A percentile compares a stretch with the other conserved stretches of the same genome.
Conservation (phyloP, 2,329 filamentous ascomycete genomes). For the Aspergillus costaricaensis region DNA sequence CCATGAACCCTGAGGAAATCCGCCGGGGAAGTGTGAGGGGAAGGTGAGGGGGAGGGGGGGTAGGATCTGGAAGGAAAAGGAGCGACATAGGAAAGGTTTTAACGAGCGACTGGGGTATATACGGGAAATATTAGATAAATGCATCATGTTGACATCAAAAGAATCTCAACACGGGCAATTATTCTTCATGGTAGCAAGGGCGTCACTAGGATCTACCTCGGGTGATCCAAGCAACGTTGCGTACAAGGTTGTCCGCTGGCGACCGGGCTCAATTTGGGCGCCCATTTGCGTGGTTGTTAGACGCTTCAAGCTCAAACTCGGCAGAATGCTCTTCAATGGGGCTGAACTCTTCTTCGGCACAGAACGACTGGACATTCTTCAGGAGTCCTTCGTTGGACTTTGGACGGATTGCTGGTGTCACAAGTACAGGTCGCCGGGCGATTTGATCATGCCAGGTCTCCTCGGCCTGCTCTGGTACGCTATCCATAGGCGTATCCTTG, state of each 20-base stretch:
- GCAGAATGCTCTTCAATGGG: constrained; percentile 34
- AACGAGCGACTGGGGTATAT: constrained; percentile 19
- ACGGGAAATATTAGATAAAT: constrained; percentile 9
- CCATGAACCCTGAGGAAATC: constrained; percentile 12
- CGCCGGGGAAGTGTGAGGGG: constrained; percentile 1
- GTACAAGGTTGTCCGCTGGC: not conserved
- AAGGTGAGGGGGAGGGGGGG: constrained; percentile 11
- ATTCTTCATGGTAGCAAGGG: not conserved
- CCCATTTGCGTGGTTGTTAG: constrained; percentile 23
- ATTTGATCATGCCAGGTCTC: constrained; percentile 55
- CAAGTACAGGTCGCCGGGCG: constrained; percentile 62
- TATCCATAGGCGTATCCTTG: constrained; percentile 38
- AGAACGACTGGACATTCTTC: constrained; percentile 50
- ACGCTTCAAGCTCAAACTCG: constrained; percentile 60
- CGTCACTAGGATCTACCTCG: not conserved
- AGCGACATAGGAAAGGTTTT: constrained; percentile 11
- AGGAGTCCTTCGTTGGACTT: constrained; percentile 64
- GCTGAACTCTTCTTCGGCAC: constrained; percentile 36
- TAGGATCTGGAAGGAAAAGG: constrained; percentile 11
- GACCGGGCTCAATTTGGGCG: constrained; percentile 13
- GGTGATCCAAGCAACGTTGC: not conserved
- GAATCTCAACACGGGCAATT: not conserved
- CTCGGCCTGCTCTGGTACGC: constrained; percentile 26
- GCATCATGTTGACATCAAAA: not conserved
- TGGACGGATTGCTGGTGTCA: constrained; percentile 60